Conservation (phyloP, 179 eudicot species). For the Silene coronaria region DNA sequence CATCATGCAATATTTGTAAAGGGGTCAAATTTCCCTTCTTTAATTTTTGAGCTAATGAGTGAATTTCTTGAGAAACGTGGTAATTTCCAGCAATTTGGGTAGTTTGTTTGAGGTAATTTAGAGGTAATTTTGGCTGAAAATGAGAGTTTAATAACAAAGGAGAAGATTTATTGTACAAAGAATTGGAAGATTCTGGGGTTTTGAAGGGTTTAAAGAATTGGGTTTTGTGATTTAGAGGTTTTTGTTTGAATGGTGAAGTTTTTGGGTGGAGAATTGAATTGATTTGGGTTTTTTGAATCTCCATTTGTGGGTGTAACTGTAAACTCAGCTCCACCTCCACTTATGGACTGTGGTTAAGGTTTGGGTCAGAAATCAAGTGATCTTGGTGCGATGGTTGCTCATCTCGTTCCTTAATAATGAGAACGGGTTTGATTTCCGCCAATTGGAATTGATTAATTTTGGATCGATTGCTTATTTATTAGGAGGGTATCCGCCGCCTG, state of each 20-base stretch:
- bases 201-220: conserved; percentile 4
- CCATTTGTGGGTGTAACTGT: not conserved
- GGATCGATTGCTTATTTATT: too few relatives aligned
- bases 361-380: too few relatives aligned
- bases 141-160: not conserved
- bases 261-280: not conserved
- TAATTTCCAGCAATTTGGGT: not conserved
- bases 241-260: not conserved
- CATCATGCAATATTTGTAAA: conserved; percentile 28
- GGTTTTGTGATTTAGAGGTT: not conserved
- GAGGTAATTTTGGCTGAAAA: not conserved
- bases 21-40: conserved; percentile 21
- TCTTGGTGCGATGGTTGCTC: too few relatives aligned
- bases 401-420: not conserved
- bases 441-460: too few relatives aligned
- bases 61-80: not conserved
- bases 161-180: not conserved
- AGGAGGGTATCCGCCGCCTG: too few relatives aligned
- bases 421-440: too few relatives aligned
- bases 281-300: conserved; percentile 4
- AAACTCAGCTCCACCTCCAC: too few relatives aligned
- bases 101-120: not conserved
- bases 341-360: too few relatives aligned
- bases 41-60: not conserved
- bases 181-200: conserved; percentile 4